Evolutionary conservation across 2,329 filamentous ascomycete species (phyloP), one percentile per base, ranked within the genome.

Genomic region (Sphaerulina musiva): DNA sequence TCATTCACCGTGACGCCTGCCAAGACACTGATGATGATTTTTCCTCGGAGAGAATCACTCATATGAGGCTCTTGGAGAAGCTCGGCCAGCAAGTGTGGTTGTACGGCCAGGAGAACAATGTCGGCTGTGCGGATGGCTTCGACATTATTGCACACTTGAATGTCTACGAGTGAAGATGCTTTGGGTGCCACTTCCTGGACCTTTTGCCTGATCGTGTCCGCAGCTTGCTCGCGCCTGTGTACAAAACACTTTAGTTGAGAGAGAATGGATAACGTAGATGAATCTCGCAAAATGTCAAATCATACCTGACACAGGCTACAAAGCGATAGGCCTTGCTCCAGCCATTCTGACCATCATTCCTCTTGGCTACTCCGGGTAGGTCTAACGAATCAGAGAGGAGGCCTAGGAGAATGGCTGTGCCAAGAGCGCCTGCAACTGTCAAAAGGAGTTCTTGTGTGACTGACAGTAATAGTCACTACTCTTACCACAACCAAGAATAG

Each of bases 1-100:
- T 49, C 31, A 34, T 31, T 12, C 31, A 49, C 53, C 9, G 48
- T 52, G 4, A 55, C 53, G n/a, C 56, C 56, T 2, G 56, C 56
- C 23, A 53, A 38, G 12, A 58, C 49, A 34, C 56, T 58, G 12
- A 58, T 43, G 20, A 58, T 34, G 7, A 58, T 46, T 32, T 55
- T 58, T 3, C 42, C 56, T 12, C 11, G n/a, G 1, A 58, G 48
- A 3, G 53, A 53, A n/a, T 48, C 36, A 5, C 20, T 20, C 44
- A 58, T 48, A 6, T 53, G 53, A 3, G 48, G 45, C 40, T 55
- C 48, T 5, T 14, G 11, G 32, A 58, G n/a, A 2, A 55, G 39
- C 14, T 55, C 20, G 5, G 12, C 11, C n/a, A 55, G 29, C 12
- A 53, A 11, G n/a, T 58, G 53, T 10, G 54, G 56, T 23, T 55